Conservation (phyloP, 2,329 filamentous ascomycete species). For the Neofusicoccum parvum region DNA sequence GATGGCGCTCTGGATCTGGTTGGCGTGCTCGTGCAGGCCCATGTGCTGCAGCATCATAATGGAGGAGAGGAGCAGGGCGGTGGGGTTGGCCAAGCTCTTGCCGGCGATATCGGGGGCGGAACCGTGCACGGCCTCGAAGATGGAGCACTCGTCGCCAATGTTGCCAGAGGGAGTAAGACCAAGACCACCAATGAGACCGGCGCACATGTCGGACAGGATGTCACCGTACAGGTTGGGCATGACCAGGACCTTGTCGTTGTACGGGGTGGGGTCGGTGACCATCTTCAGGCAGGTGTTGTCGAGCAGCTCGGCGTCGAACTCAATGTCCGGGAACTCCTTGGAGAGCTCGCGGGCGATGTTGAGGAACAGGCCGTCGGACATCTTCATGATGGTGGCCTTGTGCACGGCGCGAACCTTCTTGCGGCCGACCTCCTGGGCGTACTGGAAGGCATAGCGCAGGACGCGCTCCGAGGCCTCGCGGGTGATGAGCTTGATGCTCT, state of each 20-base stretch:
- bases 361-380: constrained; percentile 98
- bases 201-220: constrained; percentile 99
- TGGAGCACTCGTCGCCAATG: constrained; percentile 98
- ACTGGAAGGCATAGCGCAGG: constrained; percentile 96
- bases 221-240: constrained; percentile 98
- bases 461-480: constrained; percentile 92
- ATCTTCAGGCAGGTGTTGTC: constrained; percentile 99
- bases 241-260: constrained; percentile 99
- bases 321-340: constrained; percentile 93
- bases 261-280: constrained; percentile 91
- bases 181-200: constrained; percentile 95
- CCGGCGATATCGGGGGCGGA: constrained; percentile 96
- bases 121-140: constrained; percentile 99
- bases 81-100: constrained; percentile 95
- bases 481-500: constrained; percentile 99
- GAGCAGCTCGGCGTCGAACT: constrained; percentile 96
- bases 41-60: constrained; percentile 99
- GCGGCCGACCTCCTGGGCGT: constrained; percentile 89
- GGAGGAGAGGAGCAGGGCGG: constrained; percentile 88
- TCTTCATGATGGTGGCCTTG: constrained; percentile 99
- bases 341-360: constrained; percentile 80
- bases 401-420: constrained; percentile 97
- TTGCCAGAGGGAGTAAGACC: constrained; percentile 97
- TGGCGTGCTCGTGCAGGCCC: constrained; percentile 81
- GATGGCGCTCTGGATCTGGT: constrained; percentile 89